Conservation (phyloP, 306 rosid species). For the Inga laurina region DNA sequence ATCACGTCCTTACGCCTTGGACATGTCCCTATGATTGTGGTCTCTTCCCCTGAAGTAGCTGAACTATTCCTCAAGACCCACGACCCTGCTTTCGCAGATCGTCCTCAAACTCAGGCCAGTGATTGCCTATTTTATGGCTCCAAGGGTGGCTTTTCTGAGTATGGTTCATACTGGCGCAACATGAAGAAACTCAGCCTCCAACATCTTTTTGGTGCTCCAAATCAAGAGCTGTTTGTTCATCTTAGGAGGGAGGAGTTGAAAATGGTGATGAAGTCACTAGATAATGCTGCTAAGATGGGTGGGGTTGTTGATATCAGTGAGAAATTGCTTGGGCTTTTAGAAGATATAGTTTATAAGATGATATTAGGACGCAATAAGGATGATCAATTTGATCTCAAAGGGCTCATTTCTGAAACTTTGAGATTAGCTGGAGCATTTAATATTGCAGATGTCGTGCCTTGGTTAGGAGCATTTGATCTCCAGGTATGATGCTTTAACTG, state of each 20-base stretch:
- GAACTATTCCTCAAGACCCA: conserved; percentile 59
- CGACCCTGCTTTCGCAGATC: conserved; percentile 35
- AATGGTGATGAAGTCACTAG: background rate
- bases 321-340: background rate
- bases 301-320: background rate
- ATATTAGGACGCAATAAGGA: background rate
- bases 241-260: background rate
- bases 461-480: background rate
- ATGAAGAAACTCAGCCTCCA: conserved; percentile 32
- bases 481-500: background rate
- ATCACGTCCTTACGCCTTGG: conserved; percentile 51
- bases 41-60: conserved; percentile 48
- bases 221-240: conserved; percentile 22
- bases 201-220: conserved; percentile 31
- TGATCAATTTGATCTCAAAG: background rate
- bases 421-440: background rate
- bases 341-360: background rate
- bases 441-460: background rate
- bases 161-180: background rate
- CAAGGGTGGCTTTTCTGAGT: conserved; percentile 22
- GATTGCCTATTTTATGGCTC: conserved; percentile 27
- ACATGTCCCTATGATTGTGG: conserved; percentile 32
- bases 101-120: conserved; percentile 21
- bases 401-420: background rate
- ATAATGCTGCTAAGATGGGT: background rate